Base-by-base conservation (phyloP, 148 eudicot genomes). In the Diospyros kaki region DNA sequence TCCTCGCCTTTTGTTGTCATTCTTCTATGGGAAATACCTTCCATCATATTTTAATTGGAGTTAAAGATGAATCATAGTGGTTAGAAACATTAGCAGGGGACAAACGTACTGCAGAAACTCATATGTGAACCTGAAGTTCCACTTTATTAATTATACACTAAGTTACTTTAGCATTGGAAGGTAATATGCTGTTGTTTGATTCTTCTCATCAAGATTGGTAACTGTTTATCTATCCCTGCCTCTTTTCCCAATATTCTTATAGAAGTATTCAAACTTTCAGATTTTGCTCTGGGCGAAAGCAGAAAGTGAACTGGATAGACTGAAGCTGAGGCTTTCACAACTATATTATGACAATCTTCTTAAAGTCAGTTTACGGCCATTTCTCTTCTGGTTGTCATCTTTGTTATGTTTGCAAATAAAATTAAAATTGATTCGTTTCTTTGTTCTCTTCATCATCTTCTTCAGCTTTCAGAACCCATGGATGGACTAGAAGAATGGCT, bases 401-500 rank as follows among this genome's bases (percentile, higher is more conserved):
- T n/a, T 53, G n/a, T 58, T 63, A 51, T 68, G 3, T 72, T 51
- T 67, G 18, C 41, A 0, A 68, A 65, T 59, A 54, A 44, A 68
- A 46, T 74, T 61, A 56, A 46, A 59, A 39, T 9, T 69, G 43
- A 55, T 51, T 28, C 28, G 28, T 28, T 28, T 28, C 66, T 8
- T 75, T 52, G 52, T 69, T 45, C 71, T 58, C 53, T 15, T 9
- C 41, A 41, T 6, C 66, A n/a, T 71, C 52, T 75, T 62, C 64
- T 69, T 86, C 81, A 94, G 98, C 87, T 86, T 74, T 88, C 91
- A 67, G 89, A 85, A 74, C 96, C 98, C 3, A 73, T 90, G 80
- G 91, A 92, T 66, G 98, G 98, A 11, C 64, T 94, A 64, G 84
- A 82, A 78, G 96, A 94, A 74, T 94, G 98, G 98, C 85, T 94